phyloP scores from a whole-genome alignment of 352 stramenopile species.

The Phytopythium aichiense region DNA sequence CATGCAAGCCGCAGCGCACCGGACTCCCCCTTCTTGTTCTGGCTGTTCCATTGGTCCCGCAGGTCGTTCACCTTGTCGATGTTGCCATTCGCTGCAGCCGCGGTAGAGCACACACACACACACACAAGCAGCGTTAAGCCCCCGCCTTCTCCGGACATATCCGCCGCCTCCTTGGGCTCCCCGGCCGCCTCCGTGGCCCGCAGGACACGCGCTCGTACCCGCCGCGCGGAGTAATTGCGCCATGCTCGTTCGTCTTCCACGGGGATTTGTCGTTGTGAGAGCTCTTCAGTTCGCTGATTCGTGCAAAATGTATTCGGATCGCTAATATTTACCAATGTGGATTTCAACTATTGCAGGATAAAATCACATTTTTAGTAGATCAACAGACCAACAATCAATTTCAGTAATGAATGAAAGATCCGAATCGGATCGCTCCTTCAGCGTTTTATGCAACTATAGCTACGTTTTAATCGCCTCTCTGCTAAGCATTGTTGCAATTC shows the following conservation, averaged over 20 bases:
- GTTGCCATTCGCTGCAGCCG: conserved; percentile 49
- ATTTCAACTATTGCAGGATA: too few species aligned
- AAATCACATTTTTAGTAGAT: too few species aligned
- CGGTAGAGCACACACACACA: not conserved
- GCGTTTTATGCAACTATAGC: not conserved
- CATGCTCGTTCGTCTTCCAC: conserved; percentile 16
- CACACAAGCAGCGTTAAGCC: not conserved
- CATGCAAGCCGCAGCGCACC: conserved; percentile 20
- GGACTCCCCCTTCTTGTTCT: conserved; percentile 84
- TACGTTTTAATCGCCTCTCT: not conserved
- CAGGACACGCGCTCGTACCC: conserved; percentile 11
- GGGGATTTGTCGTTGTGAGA: conserved; percentile 1
- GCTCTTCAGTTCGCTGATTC: not conserved
- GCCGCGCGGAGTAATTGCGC: conserved; percentile 43
- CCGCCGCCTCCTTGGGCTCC: not conserved
- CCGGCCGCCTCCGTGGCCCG: not conserved
- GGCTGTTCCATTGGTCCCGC: conserved; percentile 56
- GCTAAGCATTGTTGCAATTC: not conserved
- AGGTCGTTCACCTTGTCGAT: conserved; percentile 70
- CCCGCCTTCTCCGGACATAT: not conserved
- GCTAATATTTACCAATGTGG: not conserved
- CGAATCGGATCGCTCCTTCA: not conserved
- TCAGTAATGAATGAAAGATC: not conserved
- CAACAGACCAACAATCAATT: too few species aligned
- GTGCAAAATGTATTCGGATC: not conserved